Base-by-base conservation (phyloP, 495 filamentous ascomycete species). In the Aspergillus saccharolyticus region DNA sequence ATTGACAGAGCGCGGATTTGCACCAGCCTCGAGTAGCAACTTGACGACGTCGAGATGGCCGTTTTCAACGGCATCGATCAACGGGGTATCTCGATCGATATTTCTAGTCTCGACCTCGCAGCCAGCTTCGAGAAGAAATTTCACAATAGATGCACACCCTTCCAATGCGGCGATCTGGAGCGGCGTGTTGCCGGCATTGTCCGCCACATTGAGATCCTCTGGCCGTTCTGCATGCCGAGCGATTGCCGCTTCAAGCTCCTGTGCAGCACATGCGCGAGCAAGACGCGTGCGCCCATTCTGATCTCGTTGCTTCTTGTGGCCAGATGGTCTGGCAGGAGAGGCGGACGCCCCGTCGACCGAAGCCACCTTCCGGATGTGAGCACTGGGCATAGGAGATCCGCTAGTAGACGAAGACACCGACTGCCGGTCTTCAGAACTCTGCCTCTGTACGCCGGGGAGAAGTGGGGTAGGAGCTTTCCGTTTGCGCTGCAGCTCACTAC, bases 51-150 rank as follows among this genome's bases (percentile, higher is more conserved):
- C 89, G 4, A 95, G 67, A 65, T 97, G 89, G 1, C 90, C 88
- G 65, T 97, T 97, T 62, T 97, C 93, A 24, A 96, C 89, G 0
- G 94, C 94, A 76, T 98, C 94, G 44, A 97, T 88, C 30, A 98
- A 78, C 18, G 94, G 95, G 0, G 94, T 96, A 60, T 98, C 94
- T 66, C 87, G 88, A 63, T 96, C 89, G 51, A 82, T 80, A 49
- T 91, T 88, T 65, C 89, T 90, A 10, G 80, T 84, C 60, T 96
- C 87, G 15, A 90, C 82, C 53, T 90, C 86, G 70, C 91, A 96
- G 22, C 90, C 89, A 52, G 87, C 83, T 7, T 87, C 80, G 54
- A 97, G 78, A 12, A 98, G 78, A 48, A 80, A 77, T 57, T 78
- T 74, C 22, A 82, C 94, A 54, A 97, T 89, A 42, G 90, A 83